A percentile compares a stretch with the other conserved stretches of the same genome.
phyloP scores from a whole-genome alignment of 352 stramenopile species.

The Phytopythium helicoides region DNA sequence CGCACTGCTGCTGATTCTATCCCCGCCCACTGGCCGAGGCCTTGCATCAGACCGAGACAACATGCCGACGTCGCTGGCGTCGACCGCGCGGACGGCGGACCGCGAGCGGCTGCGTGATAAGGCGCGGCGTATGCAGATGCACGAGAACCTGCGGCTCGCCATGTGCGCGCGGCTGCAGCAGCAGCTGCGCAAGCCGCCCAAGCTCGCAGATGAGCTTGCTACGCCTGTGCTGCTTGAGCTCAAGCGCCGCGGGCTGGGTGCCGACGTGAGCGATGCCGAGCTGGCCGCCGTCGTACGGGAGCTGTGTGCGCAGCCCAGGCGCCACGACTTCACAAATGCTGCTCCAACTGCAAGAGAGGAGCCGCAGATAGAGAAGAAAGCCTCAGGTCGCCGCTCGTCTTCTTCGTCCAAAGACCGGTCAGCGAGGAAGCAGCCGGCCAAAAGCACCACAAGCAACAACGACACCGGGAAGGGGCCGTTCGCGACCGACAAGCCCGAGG shows the following conservation, averaged over 20 bases:
- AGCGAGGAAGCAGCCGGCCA: conserved; percentile 7
- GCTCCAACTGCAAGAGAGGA: conserved; percentile 1
- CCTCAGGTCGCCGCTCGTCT: conserved; percentile 18
- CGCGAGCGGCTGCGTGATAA: conserved; percentile 69
- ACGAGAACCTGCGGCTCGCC: conserved; percentile 58
- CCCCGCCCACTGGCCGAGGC: no score
- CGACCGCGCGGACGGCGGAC: conserved; percentile 44
- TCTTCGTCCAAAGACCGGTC: conserved; percentile 15
- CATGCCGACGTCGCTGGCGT: conserved; percentile 20
- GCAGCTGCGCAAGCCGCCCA: conserved; percentile 59
- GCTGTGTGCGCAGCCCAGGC: conserved; percentile 23
- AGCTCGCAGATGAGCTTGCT: conserved; percentile 60
- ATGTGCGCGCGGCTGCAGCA: conserved; percentile 78
- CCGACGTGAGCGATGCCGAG: conserved; percentile 37
- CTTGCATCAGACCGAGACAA: no score
- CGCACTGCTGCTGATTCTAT: no score
- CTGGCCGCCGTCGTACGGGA: conserved; percentile 42
- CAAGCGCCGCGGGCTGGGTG: conserved; percentile 32
- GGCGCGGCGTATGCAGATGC: conserved; percentile 67
- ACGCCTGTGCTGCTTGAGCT: conserved; percentile 51
- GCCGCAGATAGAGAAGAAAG: conserved; percentile 2
- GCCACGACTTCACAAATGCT: conserved; percentile 31
- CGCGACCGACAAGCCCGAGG: conserved; percentile 17
- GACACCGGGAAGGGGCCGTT: conserved; percentile 4
- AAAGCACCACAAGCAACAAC: background rate